A percentile compares a stretch with the other conserved stretches of the same genome.
These are phyloP conservation scores for Sporobolomyces roseus DNA, from an alignment of 768 basidiomycete species.

Conservation along the genomic window DNA sequence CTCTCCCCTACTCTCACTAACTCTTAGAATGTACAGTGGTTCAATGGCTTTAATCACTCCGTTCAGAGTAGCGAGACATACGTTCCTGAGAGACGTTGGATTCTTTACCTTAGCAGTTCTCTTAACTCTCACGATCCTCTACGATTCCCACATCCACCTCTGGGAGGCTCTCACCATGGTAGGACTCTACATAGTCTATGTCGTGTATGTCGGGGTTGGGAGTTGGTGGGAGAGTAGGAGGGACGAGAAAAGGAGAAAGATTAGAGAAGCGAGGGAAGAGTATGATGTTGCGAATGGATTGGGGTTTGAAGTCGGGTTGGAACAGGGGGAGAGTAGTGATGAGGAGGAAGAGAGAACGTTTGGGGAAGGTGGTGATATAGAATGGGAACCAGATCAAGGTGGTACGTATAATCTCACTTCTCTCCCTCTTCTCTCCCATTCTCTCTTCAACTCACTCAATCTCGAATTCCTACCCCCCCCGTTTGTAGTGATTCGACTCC, in stretches of 20 bases:
- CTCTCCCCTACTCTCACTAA: neutral
- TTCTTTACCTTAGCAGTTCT: constrained; percentile 83
- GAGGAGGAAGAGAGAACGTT: constrained; percentile 47
- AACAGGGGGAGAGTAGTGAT: constrained; percentile 60
- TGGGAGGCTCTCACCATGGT: constrained; percentile 74
- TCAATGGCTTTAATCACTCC: constrained; percentile 97
- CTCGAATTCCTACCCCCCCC: neutral
- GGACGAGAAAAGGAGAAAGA: constrained; percentile 15
- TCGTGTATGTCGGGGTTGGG: constrained; percentile 64
- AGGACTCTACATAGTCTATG: constrained; percentile 71
- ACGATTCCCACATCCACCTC: constrained; percentile 65
- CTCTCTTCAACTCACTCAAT: neutral
- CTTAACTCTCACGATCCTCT: constrained; percentile 71
- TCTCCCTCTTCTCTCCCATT: neutral
- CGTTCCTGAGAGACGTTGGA: constrained; percentile 88
- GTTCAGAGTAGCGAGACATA: constrained; percentile 71
- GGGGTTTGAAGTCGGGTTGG: neutral
- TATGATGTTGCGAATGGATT: neutral
- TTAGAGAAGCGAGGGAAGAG: constrained; percentile 49
- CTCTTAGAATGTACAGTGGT: constrained; percentile 51
- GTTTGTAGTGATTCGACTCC: neutral
- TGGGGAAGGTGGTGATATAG: neutral
- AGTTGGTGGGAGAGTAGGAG: constrained; percentile 50
- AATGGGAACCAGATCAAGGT: neutral
- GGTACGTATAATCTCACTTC: neutral